Base-by-base conservation (phyloP, 768 basidiomycete species). In the Leccinum longicurvipes region DNA sequence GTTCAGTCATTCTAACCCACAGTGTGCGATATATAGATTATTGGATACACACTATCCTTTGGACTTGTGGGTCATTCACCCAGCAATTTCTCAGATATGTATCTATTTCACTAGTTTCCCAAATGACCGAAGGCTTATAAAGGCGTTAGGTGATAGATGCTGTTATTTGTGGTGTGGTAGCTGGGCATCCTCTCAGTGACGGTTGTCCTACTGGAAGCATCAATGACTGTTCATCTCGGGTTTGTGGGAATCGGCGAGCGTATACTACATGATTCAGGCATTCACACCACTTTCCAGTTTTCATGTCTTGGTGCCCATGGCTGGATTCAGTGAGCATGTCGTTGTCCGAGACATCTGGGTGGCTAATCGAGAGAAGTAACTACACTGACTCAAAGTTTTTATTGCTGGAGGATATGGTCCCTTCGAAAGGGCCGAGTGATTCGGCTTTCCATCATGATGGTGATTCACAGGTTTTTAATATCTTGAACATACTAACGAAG, bases 351-450 rank as follows among this genome's bases (percentile, higher is more conserved):
- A 23, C 10, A 19, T 19, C 14, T 42, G 6, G 10, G 6, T 19
- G 21, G 5, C 41, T 42, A 21, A 42, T 42, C 41, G 10, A 45
- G 44, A 45, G 44, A 15, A 45, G 44, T 45, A 24, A 9, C 15
- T 17, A 45, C 15, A 25, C 7, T 25, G 7, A 45, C 44, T 45
- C 67, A 68, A 3, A 41, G 58, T 9, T 66, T 68, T 29, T 61
- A 51, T 53, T 66, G 61, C 46, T 68, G 67, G 64, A 48, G 59
- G 57, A 61, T 68, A 57, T 48, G 51, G 19, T 36, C 23, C 12
- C 51, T 66, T 27, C 25, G 19, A 9, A 48, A 8, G 36, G 42
- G 7, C 1, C 29, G 15, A 23, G 5, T 52, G 24, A 7, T 66
- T 1, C 15, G 31, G 9, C 2, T 56, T 49, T 31, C 28, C 1